phyloP scores from a whole-genome alignment of 129 eudicot species.

The Centaurea solstitialis region DNA sequence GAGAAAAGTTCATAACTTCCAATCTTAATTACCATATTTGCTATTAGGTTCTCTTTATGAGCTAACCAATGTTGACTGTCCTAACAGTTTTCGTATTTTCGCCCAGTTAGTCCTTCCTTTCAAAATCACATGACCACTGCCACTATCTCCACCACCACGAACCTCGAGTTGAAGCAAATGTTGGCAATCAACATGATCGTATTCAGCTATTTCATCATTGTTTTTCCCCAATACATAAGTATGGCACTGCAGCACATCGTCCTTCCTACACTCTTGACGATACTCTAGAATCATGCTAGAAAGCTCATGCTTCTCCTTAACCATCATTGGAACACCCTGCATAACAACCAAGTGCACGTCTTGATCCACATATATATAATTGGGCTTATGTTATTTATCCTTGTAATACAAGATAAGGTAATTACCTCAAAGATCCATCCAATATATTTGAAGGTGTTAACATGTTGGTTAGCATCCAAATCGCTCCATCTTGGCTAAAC shows the following conservation, averaged over 20 bases:
- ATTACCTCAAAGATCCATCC: conserved; percentile 84
- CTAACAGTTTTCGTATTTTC: conserved; percentile 32
- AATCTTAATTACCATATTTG: background rate
- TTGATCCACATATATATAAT: background rate
- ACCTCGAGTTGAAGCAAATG: conserved; percentile 72
- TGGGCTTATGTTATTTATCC: background rate
- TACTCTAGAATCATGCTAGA: conserved; percentile 78
- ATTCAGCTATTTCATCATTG: conserved; percentile 24
- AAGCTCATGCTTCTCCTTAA: conserved; percentile 78
- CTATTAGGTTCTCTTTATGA: background rate
- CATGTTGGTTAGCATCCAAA: conserved; percentile 53
- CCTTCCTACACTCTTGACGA: conserved; percentile 82
- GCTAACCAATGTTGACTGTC: background rate
- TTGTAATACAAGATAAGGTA: background rate
- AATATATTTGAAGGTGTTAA: conserved; percentile 70
- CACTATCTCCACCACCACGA: conserved; percentile 32
- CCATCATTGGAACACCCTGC: conserved; percentile 80
- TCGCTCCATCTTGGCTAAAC: conserved; percentile 57
- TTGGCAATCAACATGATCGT: conserved; percentile 66
- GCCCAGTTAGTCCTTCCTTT: conserved; percentile 84
- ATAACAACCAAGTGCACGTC: background rate
- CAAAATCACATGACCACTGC: conserved; percentile 47
- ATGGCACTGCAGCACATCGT: conserved; percentile 77
- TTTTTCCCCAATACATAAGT: conserved; percentile 42
- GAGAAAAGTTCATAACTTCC: too few species aligned